phyloP scores from a whole-genome alignment of 1,284 basidiomycete genomes.

The Papiliotrema laurentii region DNA sequence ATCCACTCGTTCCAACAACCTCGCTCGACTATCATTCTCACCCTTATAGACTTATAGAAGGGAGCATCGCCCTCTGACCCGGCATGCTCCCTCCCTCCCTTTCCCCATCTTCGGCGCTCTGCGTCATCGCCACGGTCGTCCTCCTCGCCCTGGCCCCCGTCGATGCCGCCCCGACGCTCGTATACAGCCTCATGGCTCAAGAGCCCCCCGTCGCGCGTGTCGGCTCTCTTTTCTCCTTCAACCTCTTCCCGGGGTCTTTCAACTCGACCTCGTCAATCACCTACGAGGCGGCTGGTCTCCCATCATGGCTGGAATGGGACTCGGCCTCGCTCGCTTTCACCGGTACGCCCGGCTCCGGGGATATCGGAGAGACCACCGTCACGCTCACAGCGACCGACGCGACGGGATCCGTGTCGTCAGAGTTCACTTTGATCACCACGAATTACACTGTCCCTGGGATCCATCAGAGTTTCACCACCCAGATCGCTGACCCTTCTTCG shows the following conservation, averaged over 20 bases:
- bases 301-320: slow-evolving; percentile 51
- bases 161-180: slow-evolving; percentile 41
- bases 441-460: slow-evolving; percentile 41
- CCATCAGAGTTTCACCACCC: slow-evolving; percentile 39
- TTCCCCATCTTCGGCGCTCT: not conserved
- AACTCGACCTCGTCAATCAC: slow-evolving; percentile 37
- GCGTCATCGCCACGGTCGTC: not conserved
- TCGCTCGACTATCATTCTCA: not conserved
- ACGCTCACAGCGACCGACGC: slow-evolving; percentile 37
- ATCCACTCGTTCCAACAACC: too few relatives aligned
- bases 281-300: slow-evolving; percentile 47
- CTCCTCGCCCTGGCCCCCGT: not conserved
- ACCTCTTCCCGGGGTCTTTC: slow-evolving; percentile 36
- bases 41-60: not conserved
- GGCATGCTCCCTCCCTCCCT: not conserved
- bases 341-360: slow-evolving; percentile 31
- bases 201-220: slow-evolving; percentile 50
- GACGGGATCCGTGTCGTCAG: slow-evolving; percentile 22
- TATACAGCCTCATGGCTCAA: slow-evolving; percentile 46
- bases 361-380: slow-evolving; percentile 33
- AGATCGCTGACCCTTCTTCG: slow-evolving; percentile 38
- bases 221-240: slow-evolving; percentile 41
- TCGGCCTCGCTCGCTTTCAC: slow-evolving; percentile 30
- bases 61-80: too few relatives aligned
- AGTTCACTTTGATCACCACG: slow-evolving; percentile 47